Evolutionary conservation across 768 basidiomycete genomes (phyloP).

Genomic region (Suillus brevipes): DNA sequence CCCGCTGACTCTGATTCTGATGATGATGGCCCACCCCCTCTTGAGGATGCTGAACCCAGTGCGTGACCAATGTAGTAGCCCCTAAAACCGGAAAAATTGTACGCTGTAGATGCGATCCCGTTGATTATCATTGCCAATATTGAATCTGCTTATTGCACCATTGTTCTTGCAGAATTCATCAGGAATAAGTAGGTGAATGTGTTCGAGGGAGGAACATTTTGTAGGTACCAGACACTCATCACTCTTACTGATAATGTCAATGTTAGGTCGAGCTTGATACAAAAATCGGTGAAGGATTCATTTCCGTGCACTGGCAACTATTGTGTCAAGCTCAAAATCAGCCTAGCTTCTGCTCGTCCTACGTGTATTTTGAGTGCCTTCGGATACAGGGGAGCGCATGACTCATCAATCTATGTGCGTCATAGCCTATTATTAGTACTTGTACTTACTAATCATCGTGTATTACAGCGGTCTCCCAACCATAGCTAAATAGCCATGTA

Average conservation of each 20-base stretch:
- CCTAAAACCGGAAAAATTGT: conserved; percentile 2
- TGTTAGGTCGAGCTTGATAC: background rate
- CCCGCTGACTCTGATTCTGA: conserved; percentile 37
- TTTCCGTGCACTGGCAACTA: background rate
- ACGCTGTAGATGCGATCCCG: conserved; percentile 2
- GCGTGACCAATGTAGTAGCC: background rate
- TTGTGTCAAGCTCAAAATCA: background rate
- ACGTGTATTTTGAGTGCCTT: too few relatives aligned
- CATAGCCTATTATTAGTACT: too few relatives aligned
- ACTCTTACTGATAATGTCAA: background rate
- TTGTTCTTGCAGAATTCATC: background rate
- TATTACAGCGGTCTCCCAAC: too few relatives aligned
- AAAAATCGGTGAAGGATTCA: background rate
- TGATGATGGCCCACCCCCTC: conserved; percentile 77
- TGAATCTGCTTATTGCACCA: background rate
- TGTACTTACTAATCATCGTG: too few relatives aligned
- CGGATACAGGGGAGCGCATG: too few relatives aligned
- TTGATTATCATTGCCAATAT: conserved; percentile 1
- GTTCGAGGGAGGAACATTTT: background rate
- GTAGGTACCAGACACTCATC: background rate
- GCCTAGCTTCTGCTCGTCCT: too few relatives aligned
- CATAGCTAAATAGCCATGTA: too few relatives aligned
- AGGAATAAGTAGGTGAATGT: background rate
- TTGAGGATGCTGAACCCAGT: conserved; percentile 60
- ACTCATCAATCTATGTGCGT: too few relatives aligned